These are phyloP conservation scores for Rhododendron henanense DNA, from an alignment of 148 eudicot genomes.

Conservation along the genomic window DNA sequence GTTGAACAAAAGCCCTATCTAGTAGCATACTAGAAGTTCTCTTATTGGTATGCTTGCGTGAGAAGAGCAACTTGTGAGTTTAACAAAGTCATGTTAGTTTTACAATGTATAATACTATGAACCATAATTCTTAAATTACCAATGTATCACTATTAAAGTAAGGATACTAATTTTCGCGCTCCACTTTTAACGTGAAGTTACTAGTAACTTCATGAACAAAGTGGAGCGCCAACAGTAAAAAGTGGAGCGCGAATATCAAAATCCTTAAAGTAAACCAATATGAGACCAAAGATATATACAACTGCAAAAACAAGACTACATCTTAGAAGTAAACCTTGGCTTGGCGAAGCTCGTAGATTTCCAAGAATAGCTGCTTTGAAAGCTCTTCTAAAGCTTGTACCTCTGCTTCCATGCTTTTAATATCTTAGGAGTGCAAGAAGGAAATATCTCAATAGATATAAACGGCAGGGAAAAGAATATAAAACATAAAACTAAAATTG, in stretches of 20 bases:
- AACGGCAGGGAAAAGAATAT: neutral
- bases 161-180: no score
- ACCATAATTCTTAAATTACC: neutral
- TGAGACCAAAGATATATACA: neutral
- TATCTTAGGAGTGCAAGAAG: constrained; percentile 40
- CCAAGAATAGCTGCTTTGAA: constrained; percentile 88
- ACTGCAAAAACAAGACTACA: constrained; percentile 4
- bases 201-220: no score
- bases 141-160: neutral
- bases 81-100: neutral
- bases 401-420: constrained; percentile 81
- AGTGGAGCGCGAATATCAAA: no score
- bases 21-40: neutral
- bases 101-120: neutral
- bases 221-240: no score
- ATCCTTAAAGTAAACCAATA: neutral
- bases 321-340: constrained; percentile 64
- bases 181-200: no score
- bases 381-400: constrained; percentile 95
- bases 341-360: constrained; percentile 96
- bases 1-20: neutral
- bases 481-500: constrained; percentile 4
- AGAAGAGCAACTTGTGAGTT: neutral
- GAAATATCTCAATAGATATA: neutral
- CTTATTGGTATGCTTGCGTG: neutral